These are phyloP conservation scores for Medicago truncatula DNA, from an alignment of 306 rosid species.

Conservation along the genomic window DNA sequence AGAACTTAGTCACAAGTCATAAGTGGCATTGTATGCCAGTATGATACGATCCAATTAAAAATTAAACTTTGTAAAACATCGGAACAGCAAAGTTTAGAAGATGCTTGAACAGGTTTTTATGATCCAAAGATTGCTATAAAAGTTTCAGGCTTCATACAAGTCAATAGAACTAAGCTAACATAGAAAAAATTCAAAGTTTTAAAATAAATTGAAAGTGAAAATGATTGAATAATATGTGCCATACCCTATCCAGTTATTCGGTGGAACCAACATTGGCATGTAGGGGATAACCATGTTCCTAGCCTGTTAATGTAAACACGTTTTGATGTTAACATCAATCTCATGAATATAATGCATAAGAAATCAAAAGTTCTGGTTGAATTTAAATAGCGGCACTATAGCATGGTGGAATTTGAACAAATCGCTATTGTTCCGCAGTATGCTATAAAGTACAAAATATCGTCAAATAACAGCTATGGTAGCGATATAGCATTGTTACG, in stretches of 20 bases:
- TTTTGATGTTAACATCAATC: slow-evolving; percentile 30
- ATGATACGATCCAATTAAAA: slow-evolving; percentile 14
- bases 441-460: background rate
- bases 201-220: slow-evolving; percentile 9
- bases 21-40: slow-evolving; percentile 13
- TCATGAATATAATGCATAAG: slow-evolving; percentile 25
- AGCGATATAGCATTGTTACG: background rate
- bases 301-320: slow-evolving; percentile 69
- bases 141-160: slow-evolving; percentile 2
- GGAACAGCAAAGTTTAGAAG: slow-evolving; percentile 25
- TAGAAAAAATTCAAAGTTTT: background rate
- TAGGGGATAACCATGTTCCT: slow-evolving; percentile 97
- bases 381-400: background rate
- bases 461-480: background rate
- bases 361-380: slow-evolving; percentile 14
- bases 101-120: slow-evolving; percentile 5
- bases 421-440: background rate
- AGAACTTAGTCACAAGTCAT: slow-evolving; percentile 14
- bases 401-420: background rate
- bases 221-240: slow-evolving; percentile 8
- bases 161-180: slow-evolving; percentile 24
- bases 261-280: slow-evolving; percentile 99
- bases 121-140: slow-evolving; percentile 10
- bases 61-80: slow-evolving; percentile 11
- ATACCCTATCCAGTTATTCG: slow-evolving; percentile 88